phyloP scores from a whole-genome alignment of 2,329 filamentous ascomycete species.

The Xylariaceae sp. region DNA sequence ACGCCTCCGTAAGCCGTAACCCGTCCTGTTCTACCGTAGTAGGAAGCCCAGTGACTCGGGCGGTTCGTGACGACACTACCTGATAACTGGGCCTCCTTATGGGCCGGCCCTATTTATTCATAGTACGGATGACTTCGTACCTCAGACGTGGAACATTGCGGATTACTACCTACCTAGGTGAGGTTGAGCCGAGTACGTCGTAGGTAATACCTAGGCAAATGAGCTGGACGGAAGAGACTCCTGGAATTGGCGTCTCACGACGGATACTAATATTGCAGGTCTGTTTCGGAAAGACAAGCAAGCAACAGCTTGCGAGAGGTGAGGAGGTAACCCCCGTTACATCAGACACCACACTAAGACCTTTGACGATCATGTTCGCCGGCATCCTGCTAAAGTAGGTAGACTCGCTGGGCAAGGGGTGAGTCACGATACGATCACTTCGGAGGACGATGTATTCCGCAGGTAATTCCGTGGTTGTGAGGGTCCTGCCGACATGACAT shows the following conservation, averaged over 20 bases:
- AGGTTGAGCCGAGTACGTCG: background rate
- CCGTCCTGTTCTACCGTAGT: constrained; percentile 15
- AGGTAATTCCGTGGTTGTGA: too few species aligned
- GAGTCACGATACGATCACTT: constrained; percentile 8
- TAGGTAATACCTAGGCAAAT: background rate
- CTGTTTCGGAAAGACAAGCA: constrained; percentile 1
- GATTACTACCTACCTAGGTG: background rate
- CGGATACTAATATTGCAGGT: background rate
- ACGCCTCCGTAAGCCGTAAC: constrained; percentile 8
- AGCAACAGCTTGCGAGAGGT: constrained; percentile 5
- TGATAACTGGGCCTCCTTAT: background rate
- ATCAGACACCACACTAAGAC: background rate
- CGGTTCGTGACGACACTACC: background rate
- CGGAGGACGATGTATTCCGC: background rate
- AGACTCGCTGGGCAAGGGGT: constrained; percentile 2
- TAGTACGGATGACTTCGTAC: too few species aligned
- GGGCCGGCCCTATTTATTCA: too few species aligned
- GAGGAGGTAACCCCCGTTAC: background rate
- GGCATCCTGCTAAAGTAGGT: background rate
- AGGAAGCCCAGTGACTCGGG: constrained; percentile 17
- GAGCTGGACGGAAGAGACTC: constrained; percentile 4
- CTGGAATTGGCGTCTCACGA: constrained; percentile 1
- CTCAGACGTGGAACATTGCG: too few species aligned
- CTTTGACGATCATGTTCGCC: constrained; percentile 4
- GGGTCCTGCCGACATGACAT: background rate